Conservation (phyloP, 495 filamentous ascomycete species). For the Baudoinia panamericana region DNA sequence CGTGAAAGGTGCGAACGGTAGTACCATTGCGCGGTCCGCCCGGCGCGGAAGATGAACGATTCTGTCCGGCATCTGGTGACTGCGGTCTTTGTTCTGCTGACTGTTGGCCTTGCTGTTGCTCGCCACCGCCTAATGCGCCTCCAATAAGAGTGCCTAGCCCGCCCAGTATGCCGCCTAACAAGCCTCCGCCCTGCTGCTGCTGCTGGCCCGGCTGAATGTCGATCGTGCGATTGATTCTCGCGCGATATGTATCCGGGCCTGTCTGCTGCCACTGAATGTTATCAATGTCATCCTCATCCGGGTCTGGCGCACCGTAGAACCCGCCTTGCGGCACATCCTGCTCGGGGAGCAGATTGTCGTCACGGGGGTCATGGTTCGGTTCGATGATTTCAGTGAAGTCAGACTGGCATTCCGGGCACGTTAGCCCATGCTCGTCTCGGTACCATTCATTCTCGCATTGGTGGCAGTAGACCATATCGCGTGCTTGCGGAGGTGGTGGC, state of each 20-base stretch:
- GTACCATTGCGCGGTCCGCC: neutral
- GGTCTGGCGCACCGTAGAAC: constrained; percentile 27
- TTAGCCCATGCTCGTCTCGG: constrained; percentile 48
- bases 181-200: constrained; percentile 6
- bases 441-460: constrained; percentile 68
- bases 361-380: constrained; percentile 30
- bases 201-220: neutral
- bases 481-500: constrained; percentile 10
- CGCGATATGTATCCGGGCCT: constrained; percentile 5
- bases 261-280: constrained; percentile 25
- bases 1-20: constrained; percentile 5
- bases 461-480: constrained; percentile 74
- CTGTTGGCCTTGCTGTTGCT: constrained; percentile 4
- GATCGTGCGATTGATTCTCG: constrained; percentile 1
- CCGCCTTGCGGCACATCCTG: constrained; percentile 24
- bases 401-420: constrained; percentile 64
- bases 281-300: constrained; percentile 32
- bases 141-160: neutral
- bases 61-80: neutral
- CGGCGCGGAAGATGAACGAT: constrained; percentile 4
- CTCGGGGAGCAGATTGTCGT: constrained; percentile 10
- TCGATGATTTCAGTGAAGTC: constrained; percentile 68
- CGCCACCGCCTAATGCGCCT: neutral
- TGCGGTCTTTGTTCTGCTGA: neutral
- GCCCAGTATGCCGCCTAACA: neutral